These are phyloP conservation scores for Myrica gale DNA, from an alignment of 306 rosid species.

Conservation along the genomic window DNA sequence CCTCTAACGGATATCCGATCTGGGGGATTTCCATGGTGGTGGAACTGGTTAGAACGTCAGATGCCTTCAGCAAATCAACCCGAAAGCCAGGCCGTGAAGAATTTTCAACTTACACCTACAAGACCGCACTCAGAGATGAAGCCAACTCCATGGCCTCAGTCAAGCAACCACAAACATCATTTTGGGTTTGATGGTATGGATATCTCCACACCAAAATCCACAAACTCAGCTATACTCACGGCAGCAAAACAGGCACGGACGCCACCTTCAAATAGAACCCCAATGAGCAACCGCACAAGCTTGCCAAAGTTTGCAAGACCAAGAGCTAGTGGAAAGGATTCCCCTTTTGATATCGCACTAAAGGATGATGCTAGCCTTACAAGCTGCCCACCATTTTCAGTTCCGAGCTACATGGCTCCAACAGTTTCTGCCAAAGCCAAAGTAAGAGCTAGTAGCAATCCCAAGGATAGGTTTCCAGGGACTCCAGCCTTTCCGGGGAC, in stretches of 20 bases:
- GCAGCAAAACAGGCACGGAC: constrained; percentile 44
- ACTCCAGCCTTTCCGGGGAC: constrained; percentile 44
- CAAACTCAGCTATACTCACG: constrained; percentile 56
- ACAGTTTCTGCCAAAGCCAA: constrained; percentile 82
- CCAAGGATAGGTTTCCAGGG: constrained; percentile 67
- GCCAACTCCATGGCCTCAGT: constrained; percentile 59
- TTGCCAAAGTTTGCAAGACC: constrained; percentile 48
- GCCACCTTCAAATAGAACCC: constrained; percentile 54
- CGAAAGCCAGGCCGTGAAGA: constrained; percentile 55
- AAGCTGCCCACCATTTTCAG: constrained; percentile 95
- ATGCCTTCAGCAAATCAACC: constrained; percentile 49
- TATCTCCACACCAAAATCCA: constrained; percentile 75
- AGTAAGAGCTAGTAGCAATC: constrained; percentile 62
- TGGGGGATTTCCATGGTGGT: constrained; percentile 92
- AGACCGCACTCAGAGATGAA: constrained; percentile 66
- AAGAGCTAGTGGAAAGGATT: constrained; percentile 46
- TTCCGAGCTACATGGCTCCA: constrained; percentile 83
- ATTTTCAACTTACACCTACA: constrained; percentile 70
- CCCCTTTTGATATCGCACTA: constrained; percentile 57
- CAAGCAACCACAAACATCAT: constrained; percentile 46
- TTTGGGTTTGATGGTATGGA: constrained; percentile 61
- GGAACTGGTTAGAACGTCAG: constrained; percentile 97
- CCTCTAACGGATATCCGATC: constrained; percentile 51
- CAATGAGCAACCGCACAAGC: constrained; percentile 45
- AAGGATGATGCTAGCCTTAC: constrained; percentile 84